Conservation (phyloP, 345 rosid species). For the thale cress (Arabidopsis thaliana) region TAIR10.1 NC_003076.8:20973001-20973500, state of each 20-base stretch:
- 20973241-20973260: neutral
- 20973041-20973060: too few species aligned
- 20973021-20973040: too few species aligned
- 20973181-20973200: constrained; percentile 3
- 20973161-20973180: constrained; percentile 6
- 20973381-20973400: constrained; percentile 15
- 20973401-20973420: neutral
- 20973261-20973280: neutral
- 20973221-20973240: neutral
- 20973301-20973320: neutral
- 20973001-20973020: too few species aligned
- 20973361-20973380: neutral
- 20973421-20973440: neutral
- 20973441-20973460: constrained; percentile 7
- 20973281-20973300: neutral
- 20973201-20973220: neutral
- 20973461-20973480: constrained; percentile 19
- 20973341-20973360: neutral
- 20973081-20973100: neutral
- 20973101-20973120: neutral
- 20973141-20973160: neutral
- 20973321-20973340: neutral
- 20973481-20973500: neutral
- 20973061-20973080: too few species aligned
- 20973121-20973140: neutral